A percentile compares a stretch with the other conserved stretches of the same genome.
phyloP scores from a whole-genome alignment of 352 stramenopile species.

The Phytophthora hibernalis region DNA sequence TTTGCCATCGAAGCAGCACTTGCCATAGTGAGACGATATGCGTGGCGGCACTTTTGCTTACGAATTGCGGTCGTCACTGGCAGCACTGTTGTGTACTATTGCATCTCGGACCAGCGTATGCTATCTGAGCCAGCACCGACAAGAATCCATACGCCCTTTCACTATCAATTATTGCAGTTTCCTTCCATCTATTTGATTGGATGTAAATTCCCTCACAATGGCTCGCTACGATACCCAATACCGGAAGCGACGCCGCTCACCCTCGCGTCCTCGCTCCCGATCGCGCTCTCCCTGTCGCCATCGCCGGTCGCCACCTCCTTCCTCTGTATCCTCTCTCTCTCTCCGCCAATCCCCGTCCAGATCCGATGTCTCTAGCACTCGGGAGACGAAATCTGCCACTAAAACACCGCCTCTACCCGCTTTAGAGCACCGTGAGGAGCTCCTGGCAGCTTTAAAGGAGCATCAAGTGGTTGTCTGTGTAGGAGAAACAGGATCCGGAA shows the following conservation, averaged over 20 bases:
- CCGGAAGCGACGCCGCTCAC: slow-evolving; percentile 29
- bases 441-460: slow-evolving; percentile 49
- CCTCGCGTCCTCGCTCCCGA: slow-evolving; percentile 17
- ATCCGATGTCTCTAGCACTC: slow-evolving; percentile 25
- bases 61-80: no score
- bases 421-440: slow-evolving; percentile 62
- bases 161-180: neutral
- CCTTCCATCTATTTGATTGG: slow-evolving; percentile 6
- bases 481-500: slow-evolving; percentile 96
- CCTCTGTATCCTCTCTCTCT: slow-evolving; percentile 7
- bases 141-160: neutral
- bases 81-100: no score
- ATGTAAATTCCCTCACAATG: slow-evolving; percentile 21
- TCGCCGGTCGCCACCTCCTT: neutral
- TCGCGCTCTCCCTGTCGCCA: slow-evolving; percentile 2
- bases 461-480: slow-evolving; percentile 81
- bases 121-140: no score
- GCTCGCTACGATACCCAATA: slow-evolving; percentile 10
- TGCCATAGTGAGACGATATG: no score
- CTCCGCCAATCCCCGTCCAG: neutral
- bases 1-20: neutral
- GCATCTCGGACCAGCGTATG: no score
- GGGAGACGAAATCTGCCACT: slow-evolving; percentile 16
- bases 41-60: no score
- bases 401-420: slow-evolving; percentile 25